phyloP scores from a whole-genome alignment of 495 filamentous ascomycete genomes.

The Neurospora africana region DNA sequence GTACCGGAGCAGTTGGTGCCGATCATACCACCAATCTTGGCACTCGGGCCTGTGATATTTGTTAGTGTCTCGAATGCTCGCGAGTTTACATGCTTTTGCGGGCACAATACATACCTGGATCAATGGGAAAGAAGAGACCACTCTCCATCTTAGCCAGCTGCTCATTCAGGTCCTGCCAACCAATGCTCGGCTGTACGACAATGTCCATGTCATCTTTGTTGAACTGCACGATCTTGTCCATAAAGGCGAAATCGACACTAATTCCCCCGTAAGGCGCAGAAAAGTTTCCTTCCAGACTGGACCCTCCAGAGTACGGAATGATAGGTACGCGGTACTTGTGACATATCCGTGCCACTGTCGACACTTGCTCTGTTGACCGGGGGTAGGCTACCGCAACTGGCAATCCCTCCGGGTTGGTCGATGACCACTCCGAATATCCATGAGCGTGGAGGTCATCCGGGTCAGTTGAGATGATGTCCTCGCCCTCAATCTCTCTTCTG shows the following conservation, averaged over 20 bases:
- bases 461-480: slow-evolving; percentile 69
- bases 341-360: slow-evolving; percentile 69
- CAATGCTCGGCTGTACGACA: slow-evolving; percentile 79
- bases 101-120: slow-evolving; percentile 47
- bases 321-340: slow-evolving; percentile 76
- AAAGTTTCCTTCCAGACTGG: slow-evolving; percentile 82
- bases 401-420: slow-evolving; percentile 63
- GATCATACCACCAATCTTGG: slow-evolving; percentile 65
- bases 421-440: slow-evolving; percentile 86
- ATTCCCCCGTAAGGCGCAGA: slow-evolving; percentile 76
- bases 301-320: slow-evolving; percentile 78
- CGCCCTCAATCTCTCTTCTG: slow-evolving; percentile 46
- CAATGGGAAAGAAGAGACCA: slow-evolving; percentile 83
- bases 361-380: slow-evolving; percentile 69
- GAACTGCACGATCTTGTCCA: slow-evolving; percentile 71
- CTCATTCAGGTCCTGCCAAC: slow-evolving; percentile 85
- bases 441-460: slow-evolving; percentile 71
- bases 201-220: slow-evolving; percentile 86
- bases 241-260: slow-evolving; percentile 77
- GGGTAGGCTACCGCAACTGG: slow-evolving; percentile 78
- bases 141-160: slow-evolving; percentile 55
- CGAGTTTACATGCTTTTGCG: not conserved
- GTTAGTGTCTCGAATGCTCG: slow-evolving; percentile 5
- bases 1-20: slow-evolving; percentile 74
- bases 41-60: slow-evolving; percentile 39